phyloP scores from a whole-genome alignment of 257 asterid species.

The Anisodus tanguticus region DNA sequence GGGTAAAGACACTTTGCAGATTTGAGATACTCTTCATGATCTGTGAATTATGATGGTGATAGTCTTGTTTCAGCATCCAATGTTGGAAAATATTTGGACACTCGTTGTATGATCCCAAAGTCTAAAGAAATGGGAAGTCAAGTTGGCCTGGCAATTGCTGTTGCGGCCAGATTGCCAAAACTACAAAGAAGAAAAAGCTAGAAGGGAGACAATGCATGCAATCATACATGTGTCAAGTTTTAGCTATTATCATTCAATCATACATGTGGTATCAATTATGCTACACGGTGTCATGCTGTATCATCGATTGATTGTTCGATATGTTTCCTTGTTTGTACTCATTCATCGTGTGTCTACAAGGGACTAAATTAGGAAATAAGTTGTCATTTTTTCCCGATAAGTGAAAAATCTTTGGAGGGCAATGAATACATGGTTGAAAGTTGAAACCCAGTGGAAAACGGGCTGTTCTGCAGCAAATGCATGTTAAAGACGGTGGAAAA shows the following conservation, averaged over 20 bases:
- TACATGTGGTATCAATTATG: background rate
- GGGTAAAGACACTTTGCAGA: background rate
- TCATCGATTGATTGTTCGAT: background rate
- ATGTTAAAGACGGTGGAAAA: no score
- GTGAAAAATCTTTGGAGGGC: background rate
- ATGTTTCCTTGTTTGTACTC: background rate
- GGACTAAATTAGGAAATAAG: background rate
- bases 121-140: slow-evolving; percentile 11
- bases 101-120: slow-evolving; percentile 19
- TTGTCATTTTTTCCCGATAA: background rate
- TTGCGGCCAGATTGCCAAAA: background rate
- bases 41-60: slow-evolving; percentile 5
- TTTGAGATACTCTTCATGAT: slow-evolving; percentile 10
- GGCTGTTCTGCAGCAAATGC: no score
- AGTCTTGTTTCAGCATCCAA: slow-evolving; percentile 24
- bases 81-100: background rate
- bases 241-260: background rate
- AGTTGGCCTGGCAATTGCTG: slow-evolving; percentile 4
- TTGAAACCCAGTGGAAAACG: background rate
- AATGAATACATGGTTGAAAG: background rate
- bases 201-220: background rate
- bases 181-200: slow-evolving; percentile 12
- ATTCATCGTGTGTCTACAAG: background rate
- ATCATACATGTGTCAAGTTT: background rate
- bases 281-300: background rate